Conservation (phyloP, 306 rosid genomes). For the Dicorynia guianensis region DNA sequence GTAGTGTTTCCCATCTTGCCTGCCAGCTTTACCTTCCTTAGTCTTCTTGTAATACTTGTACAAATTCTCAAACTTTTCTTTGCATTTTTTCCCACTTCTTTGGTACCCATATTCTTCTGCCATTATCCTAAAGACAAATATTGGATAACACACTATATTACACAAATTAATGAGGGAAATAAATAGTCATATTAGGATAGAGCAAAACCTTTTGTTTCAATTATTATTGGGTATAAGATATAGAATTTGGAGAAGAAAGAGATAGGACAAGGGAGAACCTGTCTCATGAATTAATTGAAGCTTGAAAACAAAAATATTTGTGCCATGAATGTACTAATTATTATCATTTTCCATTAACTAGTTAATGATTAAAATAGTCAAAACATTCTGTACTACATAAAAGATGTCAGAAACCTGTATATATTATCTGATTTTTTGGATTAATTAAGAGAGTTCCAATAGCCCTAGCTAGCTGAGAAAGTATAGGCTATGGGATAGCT, state of each 20-base stretch:
- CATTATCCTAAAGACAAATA: conserved; percentile 61
- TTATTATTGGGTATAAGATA: not conserved
- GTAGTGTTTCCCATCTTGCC: conserved; percentile 84
- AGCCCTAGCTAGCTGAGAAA: conserved; percentile 48
- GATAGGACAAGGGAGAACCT: not conserved
- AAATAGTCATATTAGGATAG: conserved; percentile 12
- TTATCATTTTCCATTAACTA: not conserved
- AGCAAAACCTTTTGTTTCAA: not conserved
- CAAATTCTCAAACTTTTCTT: conserved; percentile 86
- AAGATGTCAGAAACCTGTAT: conserved; percentile 39
- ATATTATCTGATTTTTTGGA: conserved; percentile 7
- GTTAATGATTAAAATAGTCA: conserved; percentile 42
- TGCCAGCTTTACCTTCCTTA: conserved; percentile 78
- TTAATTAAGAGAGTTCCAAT: conserved; percentile 38
- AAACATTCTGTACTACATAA: conserved; percentile 42
- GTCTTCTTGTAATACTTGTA: conserved; percentile 94
- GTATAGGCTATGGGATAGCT: conserved; percentile 31
- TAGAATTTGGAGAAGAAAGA: not conserved
- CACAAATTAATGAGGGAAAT: not conserved
- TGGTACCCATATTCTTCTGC: conserved; percentile 78
- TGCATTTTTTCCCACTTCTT: conserved; percentile 88
- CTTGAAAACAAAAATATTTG: not conserved
- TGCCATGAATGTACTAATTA: conserved; percentile 11
- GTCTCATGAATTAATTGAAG: not conserved
- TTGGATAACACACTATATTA: conserved; percentile 12